Evolutionary conservation across 148 eudicot species (phyloP).

Genomic region (Fagopyrum homotropicum): DNA sequence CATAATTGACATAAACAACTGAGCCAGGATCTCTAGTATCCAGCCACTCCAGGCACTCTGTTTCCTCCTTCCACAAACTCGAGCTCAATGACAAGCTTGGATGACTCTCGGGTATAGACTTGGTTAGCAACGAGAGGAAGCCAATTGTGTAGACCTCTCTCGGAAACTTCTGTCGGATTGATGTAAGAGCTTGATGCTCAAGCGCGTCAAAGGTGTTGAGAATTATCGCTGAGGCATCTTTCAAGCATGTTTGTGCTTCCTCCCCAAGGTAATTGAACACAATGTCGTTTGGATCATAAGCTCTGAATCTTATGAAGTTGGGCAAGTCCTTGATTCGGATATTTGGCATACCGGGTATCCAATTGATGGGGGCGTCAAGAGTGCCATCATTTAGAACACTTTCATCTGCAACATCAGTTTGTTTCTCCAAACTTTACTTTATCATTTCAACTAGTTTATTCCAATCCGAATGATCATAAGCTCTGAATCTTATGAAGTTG

Average conservation of each 20-base stretch:
- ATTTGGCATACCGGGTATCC: conserved; percentile 20
- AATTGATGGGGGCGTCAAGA: conserved; percentile 13
- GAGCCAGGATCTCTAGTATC: conserved; percentile 16
- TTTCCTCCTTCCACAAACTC: conserved; percentile 22
- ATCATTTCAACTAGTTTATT: too few relatives aligned
- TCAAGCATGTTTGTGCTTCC: conserved; percentile 17
- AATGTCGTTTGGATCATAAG: conserved; percentile 8
- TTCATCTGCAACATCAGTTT: conserved; percentile 6
- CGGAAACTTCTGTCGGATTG: conserved; percentile 2
- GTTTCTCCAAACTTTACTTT: background rate
- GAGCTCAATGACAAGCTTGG: conserved; percentile 14
- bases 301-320: conserved; percentile 13
- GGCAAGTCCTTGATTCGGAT: conserved; percentile 21
- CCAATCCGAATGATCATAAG: background rate
- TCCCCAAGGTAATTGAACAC: conserved; percentile 20
- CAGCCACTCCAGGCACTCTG: conserved; percentile 20
- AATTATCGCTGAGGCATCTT: conserved; percentile 16
- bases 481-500: conserved; percentile 12
- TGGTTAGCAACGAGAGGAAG: conserved; percentile 6
- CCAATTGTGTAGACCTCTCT: conserved; percentile 17
- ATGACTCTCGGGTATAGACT: background rate
- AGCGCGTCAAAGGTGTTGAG: conserved; percentile 24
- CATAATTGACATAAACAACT: conserved; percentile 28
- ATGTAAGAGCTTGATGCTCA: conserved; percentile 13
- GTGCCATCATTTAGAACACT: conserved; percentile 13